Conservation (phyloP, 2,329 filamentous ascomycete species). For the Colletotrichum sp. region DNA sequence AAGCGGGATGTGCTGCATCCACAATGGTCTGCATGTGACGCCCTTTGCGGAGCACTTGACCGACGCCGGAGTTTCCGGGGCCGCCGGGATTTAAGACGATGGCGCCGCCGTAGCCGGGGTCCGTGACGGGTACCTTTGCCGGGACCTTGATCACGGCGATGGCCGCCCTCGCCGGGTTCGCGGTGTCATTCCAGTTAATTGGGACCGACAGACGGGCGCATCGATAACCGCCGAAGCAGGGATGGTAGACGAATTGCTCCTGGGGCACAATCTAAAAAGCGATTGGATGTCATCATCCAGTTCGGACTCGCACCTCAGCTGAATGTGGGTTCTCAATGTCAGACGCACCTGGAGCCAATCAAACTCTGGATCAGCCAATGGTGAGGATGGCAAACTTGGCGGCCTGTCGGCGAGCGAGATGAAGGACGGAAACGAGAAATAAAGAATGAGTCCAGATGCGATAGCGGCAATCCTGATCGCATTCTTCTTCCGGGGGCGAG, state of each 20-base stretch:
- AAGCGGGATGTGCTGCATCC: background rate
- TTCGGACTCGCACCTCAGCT: background rate
- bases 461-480: background rate
- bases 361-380: background rate
- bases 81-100: conserved; percentile 18
- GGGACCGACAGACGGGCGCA: conserved; percentile 20
- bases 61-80: conserved; percentile 22
- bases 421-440: background rate
- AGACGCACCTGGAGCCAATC: background rate
- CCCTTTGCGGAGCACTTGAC: conserved; percentile 12
- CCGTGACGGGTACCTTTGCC: conserved; percentile 19
- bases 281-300: background rate
- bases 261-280: conserved; percentile 21
- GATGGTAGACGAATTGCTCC: background rate
- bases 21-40: conserved; percentile 10
- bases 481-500: background rate
- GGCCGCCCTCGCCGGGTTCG: background rate
- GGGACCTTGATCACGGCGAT: conserved; percentile 20
- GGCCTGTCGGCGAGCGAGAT: background rate
- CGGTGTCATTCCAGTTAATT: conserved; percentile 19
- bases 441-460: background rate
- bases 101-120: conserved; percentile 20
- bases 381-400: background rate
- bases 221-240: conserved; percentile 13
- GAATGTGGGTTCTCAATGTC: background rate